These are phyloP conservation scores for Agaricus bisporus DNA, from an alignment of 768 basidiomycete genomes.

Conservation along the genomic window DNA sequence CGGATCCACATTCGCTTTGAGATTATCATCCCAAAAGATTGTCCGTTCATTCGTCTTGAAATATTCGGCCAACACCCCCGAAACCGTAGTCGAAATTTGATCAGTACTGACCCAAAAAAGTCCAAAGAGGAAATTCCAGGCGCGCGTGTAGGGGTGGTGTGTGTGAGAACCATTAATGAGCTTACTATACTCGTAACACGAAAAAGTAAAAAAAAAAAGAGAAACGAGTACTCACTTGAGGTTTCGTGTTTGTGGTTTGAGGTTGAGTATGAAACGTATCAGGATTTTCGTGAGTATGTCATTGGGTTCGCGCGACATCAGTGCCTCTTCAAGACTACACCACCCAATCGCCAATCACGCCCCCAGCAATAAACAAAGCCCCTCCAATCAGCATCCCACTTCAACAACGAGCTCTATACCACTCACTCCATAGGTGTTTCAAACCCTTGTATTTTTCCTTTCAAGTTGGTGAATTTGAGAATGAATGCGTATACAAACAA, in stretches of 20 bases:
- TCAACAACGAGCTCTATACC: conserved; percentile 11
- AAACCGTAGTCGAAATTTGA: conserved; percentile 75
- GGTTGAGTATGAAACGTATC: conserved; percentile 71
- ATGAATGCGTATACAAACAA: conserved; percentile 84
- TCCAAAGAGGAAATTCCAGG: neutral
- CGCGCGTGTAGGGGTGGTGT: neutral
- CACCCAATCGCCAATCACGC: conserved; percentile 16
- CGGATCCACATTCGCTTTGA: conserved; percentile 66
- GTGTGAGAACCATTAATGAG: conserved; percentile 3
- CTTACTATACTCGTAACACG: conserved; percentile 3
- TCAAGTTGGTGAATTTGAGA: conserved; percentile 73
- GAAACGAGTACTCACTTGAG: conserved; percentile 59
- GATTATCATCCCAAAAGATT: conserved; percentile 73
- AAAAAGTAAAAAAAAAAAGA: conserved; percentile 12
- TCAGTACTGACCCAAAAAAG: conserved; percentile 50
- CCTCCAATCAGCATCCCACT: conserved; percentile 10
- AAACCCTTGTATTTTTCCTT: conserved; percentile 70
- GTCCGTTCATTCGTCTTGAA: conserved; percentile 71
- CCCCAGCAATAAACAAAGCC: conserved; percentile 1
- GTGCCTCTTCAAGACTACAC: conserved; percentile 70
- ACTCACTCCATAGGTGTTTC: conserved; percentile 83
- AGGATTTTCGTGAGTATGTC: conserved; percentile 69
- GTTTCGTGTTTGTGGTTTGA: conserved; percentile 86
- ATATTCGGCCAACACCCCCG: conserved; percentile 61
- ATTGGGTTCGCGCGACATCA: conserved; percentile 67